Evolutionary conservation across 306 rosid species (phyloP), one percentile per base, ranked within the genome.

Genomic region (Begonia loranthoides): DNA sequence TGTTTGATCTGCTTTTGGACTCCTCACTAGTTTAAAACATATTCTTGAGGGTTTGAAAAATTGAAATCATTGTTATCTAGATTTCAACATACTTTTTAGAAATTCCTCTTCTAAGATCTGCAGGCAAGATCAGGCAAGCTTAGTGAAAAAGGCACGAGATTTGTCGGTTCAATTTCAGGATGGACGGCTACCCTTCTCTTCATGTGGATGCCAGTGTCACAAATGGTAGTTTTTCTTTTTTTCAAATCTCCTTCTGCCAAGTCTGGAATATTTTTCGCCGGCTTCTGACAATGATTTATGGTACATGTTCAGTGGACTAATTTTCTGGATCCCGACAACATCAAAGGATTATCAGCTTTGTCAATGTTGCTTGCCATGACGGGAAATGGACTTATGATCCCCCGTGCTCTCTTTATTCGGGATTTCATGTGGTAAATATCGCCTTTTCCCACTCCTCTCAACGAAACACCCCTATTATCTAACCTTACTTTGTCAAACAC

Each of bases 181-280:
- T 90, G 95, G 97, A 85, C 92, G 8, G 97, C 97, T 54, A 90
- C 97, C 2, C 68, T 90, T 48, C 97, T 90, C 64, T 90, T 90
- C 74, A 90, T 90, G 97, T 90, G 95, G 97, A 90, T 85, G 95
- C 97, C 97, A 0, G 79, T 90, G 64, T 77, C 97, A 7, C 97
- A 85, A 75, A 53, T 90, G 95, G 97, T 85, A 79, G 62, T 46
- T 41, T 17, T 53, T 9, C 24, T 51, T 52, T 55, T 59, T 40
- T 51, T 15, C 12, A 38, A 50, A 41, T 61, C n/a, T 69, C 41
- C 39, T 45, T 61, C 34, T 63, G 28, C 56, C 49, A 61, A 62
- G 14, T 28, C 22, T 34, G 56, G 57, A 50, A 33, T 45, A 36
- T 51, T 38, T 19, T 21, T 7, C 36, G 1, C 0, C 15, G 24